Percentiles rank a stretch among this genome's conserved stretches.
Conservation (phyloP, 2,329 filamentous ascomycete species). For the Ophiosphaerella korrae region DNA sequence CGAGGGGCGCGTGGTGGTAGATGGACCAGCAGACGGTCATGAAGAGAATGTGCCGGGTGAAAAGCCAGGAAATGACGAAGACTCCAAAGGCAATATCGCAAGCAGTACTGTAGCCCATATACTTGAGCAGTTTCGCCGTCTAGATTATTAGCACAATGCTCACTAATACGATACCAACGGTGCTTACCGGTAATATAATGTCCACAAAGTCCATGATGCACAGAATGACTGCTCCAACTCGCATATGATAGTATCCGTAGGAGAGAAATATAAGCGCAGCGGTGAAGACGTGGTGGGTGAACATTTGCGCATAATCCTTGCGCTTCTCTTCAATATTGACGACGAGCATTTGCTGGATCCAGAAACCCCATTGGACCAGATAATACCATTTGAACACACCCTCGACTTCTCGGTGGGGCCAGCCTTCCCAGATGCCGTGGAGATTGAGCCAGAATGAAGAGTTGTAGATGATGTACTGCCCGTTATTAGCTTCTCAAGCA, state of each 20-base stretch:
- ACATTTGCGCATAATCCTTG: conserved; percentile 97
- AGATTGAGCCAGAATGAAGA: conserved; percentile 81
- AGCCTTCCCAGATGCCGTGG: conserved; percentile 79
- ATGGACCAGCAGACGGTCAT: conserved; percentile 81
- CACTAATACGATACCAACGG: neutral
- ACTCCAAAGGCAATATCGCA: conserved; percentile 85
- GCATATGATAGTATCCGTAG: conserved; percentile 85
- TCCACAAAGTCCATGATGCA: conserved; percentile 95
- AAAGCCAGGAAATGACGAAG: conserved; percentile 85
- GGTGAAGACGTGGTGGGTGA: conserved; percentile 91
- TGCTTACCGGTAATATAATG: conserved; percentile 75
- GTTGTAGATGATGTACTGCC: conserved; percentile 77
- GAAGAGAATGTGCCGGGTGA: conserved; percentile 82
- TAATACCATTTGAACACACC: conserved; percentile 87
- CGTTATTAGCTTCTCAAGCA: conserved; percentile 15
- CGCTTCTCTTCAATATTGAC: conserved; percentile 93
- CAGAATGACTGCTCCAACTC: conserved; percentile 86
- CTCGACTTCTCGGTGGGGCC: conserved; percentile 77
- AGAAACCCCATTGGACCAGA: conserved; percentile 87
- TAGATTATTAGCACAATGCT: conserved; percentile 45
- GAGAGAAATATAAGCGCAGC: conserved; percentile 77
- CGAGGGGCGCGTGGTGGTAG: conserved; percentile 65
- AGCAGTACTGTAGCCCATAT: conserved; percentile 73
- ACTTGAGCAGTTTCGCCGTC: conserved; percentile 90
- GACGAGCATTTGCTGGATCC: conserved; percentile 91